Base-by-base conservation (phyloP, 208 protist genomes). In the Leishmania braziliensis region DNA sequence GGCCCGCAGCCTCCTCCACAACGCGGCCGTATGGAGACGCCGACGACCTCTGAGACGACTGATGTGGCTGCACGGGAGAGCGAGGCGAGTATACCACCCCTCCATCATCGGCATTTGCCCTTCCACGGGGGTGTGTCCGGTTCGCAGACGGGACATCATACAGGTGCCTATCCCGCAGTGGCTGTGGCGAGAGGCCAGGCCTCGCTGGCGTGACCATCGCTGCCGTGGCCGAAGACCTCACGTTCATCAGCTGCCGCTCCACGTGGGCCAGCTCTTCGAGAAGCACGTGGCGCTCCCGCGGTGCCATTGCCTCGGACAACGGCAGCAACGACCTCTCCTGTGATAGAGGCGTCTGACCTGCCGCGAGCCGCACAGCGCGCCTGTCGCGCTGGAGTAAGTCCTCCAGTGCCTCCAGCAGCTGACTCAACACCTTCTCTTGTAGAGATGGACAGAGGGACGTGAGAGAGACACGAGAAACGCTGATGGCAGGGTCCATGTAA, bases 391-490 rank as follows among this genome's bases (percentile, higher is more conserved):
- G 62, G 29, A 93, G 73, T n/a, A 84, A 36, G 5, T 50, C 83
- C 72, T 90, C 81, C 69, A 93, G 78, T 72, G 80, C 82, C 46
- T 89, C 81, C 33, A 81, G 43, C 10, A 93, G 83, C 73, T 89
- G 73, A 14, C 79, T 39, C 14, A 91, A 53, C 18, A 91, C 78
- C 74, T 84, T 86, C 26, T 51, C 18, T 65, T 85, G 87, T 50
- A 91, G 65, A 26, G 84, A 58, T 60, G 75, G 8, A 0, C 36
- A 23, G 36, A 86, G 75, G 8, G 36, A 62, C 36, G 39, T 43
- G 12, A 88, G 77, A 4, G 81, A 81, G 8, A 80, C 74, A 16
- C 68, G 8, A 10, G 75, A 2, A 39, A 71, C 71, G 10, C 56
- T 71, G 1, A 81, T 74, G 36, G 39, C 16, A 8, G 78, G 18